Percentiles rank a stretch among this genome's conserved stretches.
These are phyloP conservation scores for Quercus aquifolioides DNA, from an alignment of 306 rosid genomes.

Conservation along the genomic window DNA sequence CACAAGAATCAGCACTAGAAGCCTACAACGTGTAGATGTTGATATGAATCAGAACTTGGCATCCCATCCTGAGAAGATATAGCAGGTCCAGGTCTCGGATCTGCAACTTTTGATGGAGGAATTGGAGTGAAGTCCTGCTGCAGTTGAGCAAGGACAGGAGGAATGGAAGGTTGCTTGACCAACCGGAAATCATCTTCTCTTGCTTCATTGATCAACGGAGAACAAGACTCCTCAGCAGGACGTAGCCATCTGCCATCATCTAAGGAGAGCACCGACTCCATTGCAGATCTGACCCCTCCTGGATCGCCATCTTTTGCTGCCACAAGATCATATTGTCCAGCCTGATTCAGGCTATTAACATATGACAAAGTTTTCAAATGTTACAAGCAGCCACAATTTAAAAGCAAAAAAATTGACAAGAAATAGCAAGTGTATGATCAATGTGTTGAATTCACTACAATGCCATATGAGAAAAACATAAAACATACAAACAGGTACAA, in stretches of 20 bases:
- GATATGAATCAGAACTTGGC: slow-evolving; percentile 51
- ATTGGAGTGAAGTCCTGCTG: slow-evolving; percentile 52
- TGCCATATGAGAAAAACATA: neutral
- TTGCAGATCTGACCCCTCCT: slow-evolving; percentile 49
- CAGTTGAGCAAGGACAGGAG: slow-evolving; percentile 88
- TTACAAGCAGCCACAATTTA: slow-evolving; percentile 29
- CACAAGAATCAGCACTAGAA: neutral
- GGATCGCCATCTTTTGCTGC: slow-evolving; percentile 56
- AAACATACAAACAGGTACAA: slow-evolving; percentile 13
- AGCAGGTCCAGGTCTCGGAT: slow-evolving; percentile 94
- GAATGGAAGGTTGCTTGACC: slow-evolving; percentile 83
- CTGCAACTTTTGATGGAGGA: slow-evolving; percentile 95
- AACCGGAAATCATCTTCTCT: slow-evolving; percentile 60
- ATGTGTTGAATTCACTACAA: slow-evolving; percentile 7
- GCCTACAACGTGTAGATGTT: slow-evolving; percentile 84
- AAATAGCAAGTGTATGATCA: slow-evolving; percentile 5
- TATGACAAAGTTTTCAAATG: slow-evolving; percentile 23
- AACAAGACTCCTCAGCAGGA: slow-evolving; percentile 48
- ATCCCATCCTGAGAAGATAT: slow-evolving; percentile 57
- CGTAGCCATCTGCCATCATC: slow-evolving; percentile 74
- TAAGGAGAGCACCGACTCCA: slow-evolving; percentile 88
- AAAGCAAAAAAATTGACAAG: slow-evolving; percentile 12
- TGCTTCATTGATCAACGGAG: slow-evolving; percentile 45
- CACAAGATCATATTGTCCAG: slow-evolving; percentile 64
- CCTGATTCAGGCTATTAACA: slow-evolving; percentile 64